Conservation (phyloP, 352 stramenopile species). For the Elongisporangium senticosum region DNA sequence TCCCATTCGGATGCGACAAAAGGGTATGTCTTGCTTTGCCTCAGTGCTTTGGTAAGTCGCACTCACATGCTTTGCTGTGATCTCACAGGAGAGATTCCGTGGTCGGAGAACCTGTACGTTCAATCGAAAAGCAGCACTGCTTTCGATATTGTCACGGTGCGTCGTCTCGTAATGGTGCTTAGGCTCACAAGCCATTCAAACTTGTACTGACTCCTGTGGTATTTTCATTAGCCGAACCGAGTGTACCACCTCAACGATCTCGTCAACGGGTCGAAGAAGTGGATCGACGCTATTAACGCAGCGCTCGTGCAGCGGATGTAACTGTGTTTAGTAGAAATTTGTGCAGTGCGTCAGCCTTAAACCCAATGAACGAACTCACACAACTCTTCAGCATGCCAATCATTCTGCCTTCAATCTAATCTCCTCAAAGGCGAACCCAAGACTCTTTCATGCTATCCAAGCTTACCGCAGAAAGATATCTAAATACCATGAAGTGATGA, state of each 20-base stretch:
- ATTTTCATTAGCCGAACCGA: constrained; percentile 56
- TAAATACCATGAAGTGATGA: no score
- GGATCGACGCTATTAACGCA: constrained; percentile 85
- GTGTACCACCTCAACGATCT: constrained; percentile 86
- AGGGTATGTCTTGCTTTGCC: constrained; percentile 21
- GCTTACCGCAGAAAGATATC: no score
- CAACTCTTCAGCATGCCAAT: not conserved
- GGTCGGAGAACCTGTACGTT: constrained; percentile 81
- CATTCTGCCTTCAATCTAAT: no score
- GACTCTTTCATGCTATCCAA: no score
- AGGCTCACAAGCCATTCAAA: not conserved
- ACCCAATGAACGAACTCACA: not conserved
- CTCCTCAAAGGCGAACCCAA: no score
- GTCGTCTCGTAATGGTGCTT: not conserved
- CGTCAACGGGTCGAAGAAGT: constrained; percentile 88
- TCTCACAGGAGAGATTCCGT: constrained; percentile 65
- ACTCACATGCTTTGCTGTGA: not conserved
- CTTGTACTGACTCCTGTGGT: not conserved
- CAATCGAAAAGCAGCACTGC: constrained; percentile 79
- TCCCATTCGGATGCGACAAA: constrained; percentile 87
- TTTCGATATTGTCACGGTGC: constrained; percentile 84
- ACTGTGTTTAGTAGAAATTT: constrained; percentile 30
- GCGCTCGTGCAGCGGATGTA: constrained; percentile 66
- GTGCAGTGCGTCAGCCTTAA: constrained; percentile 13
- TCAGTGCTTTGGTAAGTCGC: not conserved